Base-by-base conservation (phyloP, 2,329 filamentous ascomycete species). In the Penicillium griseofulvum region DNA sequence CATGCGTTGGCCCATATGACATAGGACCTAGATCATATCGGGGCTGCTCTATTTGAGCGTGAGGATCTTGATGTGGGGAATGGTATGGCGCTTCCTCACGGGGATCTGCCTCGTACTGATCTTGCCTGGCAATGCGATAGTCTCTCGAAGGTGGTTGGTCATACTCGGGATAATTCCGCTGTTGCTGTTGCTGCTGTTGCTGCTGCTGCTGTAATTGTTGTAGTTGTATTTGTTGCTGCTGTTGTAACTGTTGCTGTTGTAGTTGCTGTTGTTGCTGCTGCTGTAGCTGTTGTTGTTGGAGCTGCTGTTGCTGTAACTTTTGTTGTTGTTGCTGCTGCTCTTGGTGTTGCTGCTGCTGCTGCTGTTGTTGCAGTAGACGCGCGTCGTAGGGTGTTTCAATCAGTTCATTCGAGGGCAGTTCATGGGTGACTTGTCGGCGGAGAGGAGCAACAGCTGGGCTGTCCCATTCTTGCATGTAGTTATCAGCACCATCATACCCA, bases 401-500 rank as follows among this genome's bases (percentile, higher is more conserved):
- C 29, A 44, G 52, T 22, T 69, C 67, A n/a, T 59, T 54, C 28
- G 59, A 58, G 12, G 59, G 46, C 6, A 54, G 24, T 47, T 71
- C 69, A 11, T 67, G 65, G 4, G 59, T 55, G 24, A 56, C 56
- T 34, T 60, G 60, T 55, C 58, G 59, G 57, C 29, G 63, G 60
- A 42, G 57, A 47, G 61, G 62, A 42, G 59, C 49, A 9, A 63
- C 58, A 26, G 42, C 45, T 49, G 45, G 22, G 9, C 29, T 24
- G 19, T 62, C 65, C 64, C 64, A 69, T 54, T 70, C 66, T 31
- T 61, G 59, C n/a, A 65, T 61, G 24, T 67, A 61, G 48, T 67
- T 65, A 54, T 71, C 70, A 1, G 65, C 60, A n/a, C 63, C 64
- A 22, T 73, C 71, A 48, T 74, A 69, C 10, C 42, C 60, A 19